Evolutionary conservation across 345 rosid genomes (phyloP), one percentile per base, ranked within the genome.

Genomic region (Hypericum perforatum): DNA sequence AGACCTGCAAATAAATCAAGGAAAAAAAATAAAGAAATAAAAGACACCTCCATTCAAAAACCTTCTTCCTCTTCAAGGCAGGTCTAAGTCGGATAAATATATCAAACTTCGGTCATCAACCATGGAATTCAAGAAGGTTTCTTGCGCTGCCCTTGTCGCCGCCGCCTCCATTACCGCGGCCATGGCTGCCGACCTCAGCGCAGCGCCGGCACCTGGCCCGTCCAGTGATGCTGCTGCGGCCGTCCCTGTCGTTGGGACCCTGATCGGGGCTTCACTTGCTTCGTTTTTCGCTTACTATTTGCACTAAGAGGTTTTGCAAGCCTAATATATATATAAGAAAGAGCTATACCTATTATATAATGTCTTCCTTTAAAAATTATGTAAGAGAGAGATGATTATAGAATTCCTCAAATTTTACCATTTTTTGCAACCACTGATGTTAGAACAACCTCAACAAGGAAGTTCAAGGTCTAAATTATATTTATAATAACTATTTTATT

Each of bases 61-160:
- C 39, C 64, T 56, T 53, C 62, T 52, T 62, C 65, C 10, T 48
- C 61, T 9, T n/a, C 59, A 40, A 45, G 56, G 61, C 65, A 58
- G 59, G 58, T 58, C 52, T 41, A 37, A 14, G 8, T 0, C 45
- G 10, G 37, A 46, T 8, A 37, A 7, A 14, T 49, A 29, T 42
- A 7, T 16, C 53, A 22, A 22, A n/a, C 44, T 45, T 37, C 14
- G 13, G 42, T 63, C 60, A 54, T 56, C 64, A 1, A 57, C 49
- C 70, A 89, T 89, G 92, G 89, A 71, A 57, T 58, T 75, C 82
- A 83, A 81, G 76, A 89, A 78, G 81, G 73, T 85, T 68, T 69
- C 76, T 53, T 75, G 60, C 9, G 84, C 76, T 14, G 64, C 79
- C 64, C 62, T 82, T 12, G 6, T 78, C 0, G 86, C 86, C 5